A percentile compares a stretch with the other conserved stretches of the same genome.
Conservation (phyloP, 345 rosid genomes). For the Populus simonii region DNA sequence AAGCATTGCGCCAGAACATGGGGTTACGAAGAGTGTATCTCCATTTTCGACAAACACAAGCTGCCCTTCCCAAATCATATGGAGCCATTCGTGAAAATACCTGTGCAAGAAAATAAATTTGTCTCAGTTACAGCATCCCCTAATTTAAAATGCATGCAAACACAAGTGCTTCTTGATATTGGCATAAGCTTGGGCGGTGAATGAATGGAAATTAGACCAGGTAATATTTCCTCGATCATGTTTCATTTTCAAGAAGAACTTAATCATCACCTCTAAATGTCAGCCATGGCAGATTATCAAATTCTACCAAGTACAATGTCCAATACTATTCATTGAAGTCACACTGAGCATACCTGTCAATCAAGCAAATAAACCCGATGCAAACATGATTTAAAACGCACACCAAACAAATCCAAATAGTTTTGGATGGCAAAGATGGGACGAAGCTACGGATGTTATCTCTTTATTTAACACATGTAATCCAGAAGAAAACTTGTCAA, state of each 20-base stretch:
- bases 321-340: neutral
- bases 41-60: constrained; percentile 93
- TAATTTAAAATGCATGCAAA: constrained; percentile 1
- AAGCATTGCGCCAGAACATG: constrained; percentile 81
- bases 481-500: neutral
- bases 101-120: constrained; percentile 36
- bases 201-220: neutral
- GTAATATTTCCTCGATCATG: neutral
- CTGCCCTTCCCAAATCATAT: constrained; percentile 79
- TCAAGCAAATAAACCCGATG: neutral
- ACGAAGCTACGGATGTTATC: neutral
- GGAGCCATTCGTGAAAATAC: constrained; percentile 81
- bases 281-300: neutral
- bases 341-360: neutral
- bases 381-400: neutral
- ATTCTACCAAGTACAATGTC: neutral
- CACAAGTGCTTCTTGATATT: neutral
- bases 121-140: neutral
- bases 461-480: too few relatives aligned
- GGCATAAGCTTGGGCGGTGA: neutral
- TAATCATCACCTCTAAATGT: neutral
- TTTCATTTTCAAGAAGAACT: neutral
- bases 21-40: constrained; percentile 91
- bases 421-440: neutral
- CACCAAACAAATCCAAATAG: neutral